Base-by-base conservation (phyloP, 208 protist genomes). In the Tritrichomonas musculus region DNA sequence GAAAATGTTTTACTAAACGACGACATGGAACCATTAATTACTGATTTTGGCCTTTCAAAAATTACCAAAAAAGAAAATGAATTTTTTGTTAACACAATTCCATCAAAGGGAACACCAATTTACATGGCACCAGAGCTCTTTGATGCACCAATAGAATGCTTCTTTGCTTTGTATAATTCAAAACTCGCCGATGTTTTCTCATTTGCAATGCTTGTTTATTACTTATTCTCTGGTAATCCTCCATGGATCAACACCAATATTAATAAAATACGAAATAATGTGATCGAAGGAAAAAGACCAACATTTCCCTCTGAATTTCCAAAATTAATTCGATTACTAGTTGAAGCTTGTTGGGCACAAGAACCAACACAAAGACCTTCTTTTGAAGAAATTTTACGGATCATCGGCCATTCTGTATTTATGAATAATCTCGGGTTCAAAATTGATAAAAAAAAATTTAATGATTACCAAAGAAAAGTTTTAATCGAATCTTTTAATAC, bases 141-240 rank as follows among this genome's bases (percentile, higher is more conserved):
- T 5, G 49, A 65, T 41, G n/a, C n/a, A n/a, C n/a, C 5, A 53
- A 25, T 27, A 20, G 33, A 92, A 8, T n/a, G n/a, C n/a, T n/a
- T n/a, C n/a, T n/a, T n/a, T n/a, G n/a, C n/a, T n/a, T n/a, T n/a
- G n/a, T 95, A 95, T 66, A 73, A 95, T 53, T 57, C 69, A 0
- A 92, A 93, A 30, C 92, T 93, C 0, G n/a, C n/a, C n/a, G 95
- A 96, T 55, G 92, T 95, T 22, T 96, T 94, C 41, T 95, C 93
- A 25, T 96, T 84, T 73, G 95, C 95, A 57, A 94, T 96, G 39
- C 77, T 96, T 4, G 69, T 96, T 36, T 95, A 94, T 2, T 95
- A 96, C 73, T 64, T 96, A 11, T 93, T 96, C 30, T 96, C 95
- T 0, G 55, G 94, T 25, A 14, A 77, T 55, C 44, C 94, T 49